Evolutionary conservation across 768 basidiomycete species (phyloP), one percentile per base, ranked within the genome.

Genomic region (Pluteus cervinus): DNA sequence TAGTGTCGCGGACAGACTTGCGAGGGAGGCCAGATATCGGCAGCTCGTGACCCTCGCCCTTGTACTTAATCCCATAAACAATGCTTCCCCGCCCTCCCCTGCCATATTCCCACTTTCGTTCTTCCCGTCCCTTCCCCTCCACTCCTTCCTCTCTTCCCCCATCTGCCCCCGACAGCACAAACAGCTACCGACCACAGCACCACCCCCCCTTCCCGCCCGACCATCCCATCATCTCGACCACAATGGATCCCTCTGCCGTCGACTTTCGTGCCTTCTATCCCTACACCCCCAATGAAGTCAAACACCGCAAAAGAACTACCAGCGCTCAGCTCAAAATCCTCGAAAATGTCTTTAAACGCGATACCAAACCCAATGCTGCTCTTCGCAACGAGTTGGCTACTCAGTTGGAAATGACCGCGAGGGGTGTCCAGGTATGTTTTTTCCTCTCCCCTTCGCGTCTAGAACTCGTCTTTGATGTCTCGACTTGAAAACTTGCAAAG

Each of bases 221-320:
- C 58, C 68, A 54, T 69, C 65, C 45, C 69, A 65, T 50, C 41
- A 51, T 64, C 64, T 55, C 67, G 62, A 62, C 58, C 44, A 69
- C 68, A 38, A 75, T 74, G 56, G 84, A 86, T 66, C 79, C 81
- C 48, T 63, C 75, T 47, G 63, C 75, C 34, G 79, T 81, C 58
- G 83, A 86, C 71, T 82, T 85, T 55, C 78, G 82, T 52, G 80
- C 84, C 28, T 88, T 89, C 66, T 87, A 82, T 49, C 81, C 85
- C n/a, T 90, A 86, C 62, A 79, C 81, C 36, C 87, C 87, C 40
- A 88, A 87, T 63, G 84, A 93, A 66, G 87, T 96, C 65, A 94
- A 94, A 66, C 92, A 94, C 52, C 70, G 92, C 42, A 86, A 91
- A 51, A 71, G 94, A 36, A 98, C 94, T 0, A 88, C 90, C 21